Conservation (phyloP, 768 basidiomycete species). For the Phylloporus sp. region DNA sequence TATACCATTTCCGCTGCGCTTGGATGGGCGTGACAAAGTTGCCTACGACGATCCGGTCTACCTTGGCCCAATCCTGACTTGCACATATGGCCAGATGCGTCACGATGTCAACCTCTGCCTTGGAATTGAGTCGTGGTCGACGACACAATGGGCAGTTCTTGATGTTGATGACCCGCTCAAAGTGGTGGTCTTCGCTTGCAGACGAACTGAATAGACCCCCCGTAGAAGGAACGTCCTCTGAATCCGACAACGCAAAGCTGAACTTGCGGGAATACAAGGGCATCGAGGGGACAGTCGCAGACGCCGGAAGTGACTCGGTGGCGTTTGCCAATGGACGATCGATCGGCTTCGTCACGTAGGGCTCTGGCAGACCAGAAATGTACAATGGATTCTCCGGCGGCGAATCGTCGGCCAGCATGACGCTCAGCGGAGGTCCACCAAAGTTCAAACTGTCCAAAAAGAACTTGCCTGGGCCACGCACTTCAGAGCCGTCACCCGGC, state of each 20-base stretch:
- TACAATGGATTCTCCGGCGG: conserved; percentile 19
- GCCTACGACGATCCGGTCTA: conserved; percentile 85
- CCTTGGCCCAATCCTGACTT: conserved; percentile 84
- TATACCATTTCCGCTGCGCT: conserved; percentile 97
- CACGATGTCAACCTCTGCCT: conserved; percentile 90
- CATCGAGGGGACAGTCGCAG: conserved; percentile 6
- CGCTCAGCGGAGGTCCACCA: conserved; percentile 44
- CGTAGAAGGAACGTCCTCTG: conserved; percentile 34
- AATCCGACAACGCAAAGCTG: conserved; percentile 44
- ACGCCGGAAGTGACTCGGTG: conserved; percentile 24
- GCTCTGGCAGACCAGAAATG: conserved; percentile 11
- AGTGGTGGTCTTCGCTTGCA: conserved; percentile 31
- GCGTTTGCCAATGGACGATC: conserved; percentile 40
- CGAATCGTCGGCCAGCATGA: conserved; percentile 27
- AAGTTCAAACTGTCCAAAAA: conserved; percentile 58
- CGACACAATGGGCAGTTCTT: conserved; percentile 93
- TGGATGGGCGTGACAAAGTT: conserved; percentile 93
- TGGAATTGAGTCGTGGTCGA: conserved; percentile 74
- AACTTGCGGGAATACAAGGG: conserved; percentile 24
- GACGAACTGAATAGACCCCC: conserved; percentile 6
- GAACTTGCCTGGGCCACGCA: conserved; percentile 33
- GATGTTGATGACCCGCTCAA: conserved; percentile 92
- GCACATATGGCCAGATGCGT: conserved; percentile 98
- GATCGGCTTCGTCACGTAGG: conserved; percentile 42
- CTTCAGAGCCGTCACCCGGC: conserved; percentile 37